Evolutionary conservation across 352 stramenopile genomes (phyloP).

Genomic region (Phytophthora aleatoria): DNA sequence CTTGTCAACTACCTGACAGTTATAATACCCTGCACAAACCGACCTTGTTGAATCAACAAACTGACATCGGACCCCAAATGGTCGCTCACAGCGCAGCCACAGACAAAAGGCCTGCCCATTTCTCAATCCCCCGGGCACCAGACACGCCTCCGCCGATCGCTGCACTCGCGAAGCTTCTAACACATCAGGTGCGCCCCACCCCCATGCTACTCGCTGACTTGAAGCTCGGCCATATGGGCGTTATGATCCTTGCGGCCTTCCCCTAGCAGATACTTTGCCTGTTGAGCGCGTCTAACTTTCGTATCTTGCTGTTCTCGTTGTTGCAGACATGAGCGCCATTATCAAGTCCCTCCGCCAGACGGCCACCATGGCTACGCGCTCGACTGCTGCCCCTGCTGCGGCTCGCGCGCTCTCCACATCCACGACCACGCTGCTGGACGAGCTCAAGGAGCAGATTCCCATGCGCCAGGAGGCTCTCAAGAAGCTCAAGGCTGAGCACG

Average conservation of each 20-base stretch:
- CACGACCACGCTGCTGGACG: conserved; percentile 73
- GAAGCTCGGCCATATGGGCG: conserved; percentile 14
- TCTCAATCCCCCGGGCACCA: conserved; percentile 34
- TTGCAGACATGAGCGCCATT: conserved; percentile 52
- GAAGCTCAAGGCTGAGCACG: conserved; percentile 95
- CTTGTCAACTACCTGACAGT: neutral
- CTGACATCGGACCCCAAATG: conserved; percentile 10
- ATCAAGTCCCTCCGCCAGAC: conserved; percentile 69
- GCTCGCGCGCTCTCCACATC: conserved; percentile 73
- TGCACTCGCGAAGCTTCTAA: conserved; percentile 8
- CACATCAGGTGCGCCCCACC: conserved; percentile 20
- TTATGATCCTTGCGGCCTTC: conserved; percentile 8
- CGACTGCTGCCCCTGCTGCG: conserved; percentile 31
- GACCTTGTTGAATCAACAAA: conserved; percentile 26
- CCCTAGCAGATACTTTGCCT: conserved; percentile 5
- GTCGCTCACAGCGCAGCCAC: conserved; percentile 26
- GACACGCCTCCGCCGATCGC: conserved; percentile 22
- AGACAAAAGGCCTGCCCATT: conserved; percentile 29
- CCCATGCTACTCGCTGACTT: conserved; percentile 1
- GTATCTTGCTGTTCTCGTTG: neutral
- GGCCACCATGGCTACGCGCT: conserved; percentile 45
- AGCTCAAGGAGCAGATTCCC: conserved; percentile 91
- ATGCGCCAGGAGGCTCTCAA: conserved; percentile 93
- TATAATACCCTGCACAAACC: conserved; percentile 11
- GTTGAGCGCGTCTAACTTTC: conserved; percentile 2